Evolutionary conservation across 73 alveolate genomes (phyloP), one percentile per base, ranked within the genome.

Genomic region (Paramecium tetraurelia): DNA sequence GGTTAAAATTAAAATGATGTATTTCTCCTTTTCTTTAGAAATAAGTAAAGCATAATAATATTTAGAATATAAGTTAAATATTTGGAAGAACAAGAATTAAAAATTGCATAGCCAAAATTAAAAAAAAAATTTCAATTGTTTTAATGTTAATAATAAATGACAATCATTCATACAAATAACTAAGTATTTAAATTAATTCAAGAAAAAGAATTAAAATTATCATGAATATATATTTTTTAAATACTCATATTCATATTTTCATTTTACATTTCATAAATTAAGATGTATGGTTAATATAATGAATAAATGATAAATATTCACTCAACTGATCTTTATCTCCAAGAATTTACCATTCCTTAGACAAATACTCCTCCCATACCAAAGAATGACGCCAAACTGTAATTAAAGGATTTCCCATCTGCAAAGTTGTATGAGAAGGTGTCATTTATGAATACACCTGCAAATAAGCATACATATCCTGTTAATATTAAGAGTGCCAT

Each of bases 381-480:
- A 63, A 63, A 63, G 46, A 63, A 63, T 63, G 84, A 27, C 11
- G 84, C 84, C 46, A 63, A 63, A 31, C 50, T 63, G 46, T 63
- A 63, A 33, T 63, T 63, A 33, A 31, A 63, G 4, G 41, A 12
- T 63, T 63, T 22, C 16, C 48, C 48, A 27, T 63, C 46, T 11
- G 50, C 12, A 9, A 63, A 63, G 11, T 63, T 33, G 84, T 63
- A 63, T 31, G 27, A 31, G 48, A 63, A 63, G 21, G 84, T 63
- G 27, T 63, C 84, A 63, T 31, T 33, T 22, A 63, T 63, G 84
- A 63, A 63, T 14, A 63, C 84, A 27, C 50, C 84, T 63, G 84
- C 84, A 63, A 63, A 63, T 63, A 63, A 33, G 29, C 84, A 63
- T 9, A 63, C 84, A 63, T 63, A 63, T 63, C 84, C 84, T 63